phyloP scores from a whole-genome alignment of 2,329 filamentous ascomycete species.

The Podosphaera fusca region DNA sequence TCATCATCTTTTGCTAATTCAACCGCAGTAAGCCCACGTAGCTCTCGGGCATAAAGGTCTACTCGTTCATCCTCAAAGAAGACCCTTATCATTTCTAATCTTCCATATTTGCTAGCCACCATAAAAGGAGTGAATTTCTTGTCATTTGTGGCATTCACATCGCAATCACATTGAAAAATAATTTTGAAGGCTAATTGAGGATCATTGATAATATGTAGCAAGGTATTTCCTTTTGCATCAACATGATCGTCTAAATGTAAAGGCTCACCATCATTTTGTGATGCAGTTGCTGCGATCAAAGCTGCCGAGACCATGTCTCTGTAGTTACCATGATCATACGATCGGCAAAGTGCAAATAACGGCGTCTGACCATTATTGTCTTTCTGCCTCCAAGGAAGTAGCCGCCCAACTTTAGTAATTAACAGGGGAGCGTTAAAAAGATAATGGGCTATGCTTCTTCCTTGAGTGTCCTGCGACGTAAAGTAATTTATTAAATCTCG shows the following conservation, averaged over 20 bases:
- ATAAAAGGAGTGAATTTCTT: constrained; percentile 88
- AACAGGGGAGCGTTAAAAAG: constrained; percentile 74
- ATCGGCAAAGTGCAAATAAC: constrained; percentile 79
- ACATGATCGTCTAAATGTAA: constrained; percentile 83
- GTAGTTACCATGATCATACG: constrained; percentile 82
- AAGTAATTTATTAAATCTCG: constrained; percentile 44
- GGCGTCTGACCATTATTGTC: constrained; percentile 98
- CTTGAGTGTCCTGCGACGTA: constrained; percentile 54
- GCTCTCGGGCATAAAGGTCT: constrained; percentile 62
- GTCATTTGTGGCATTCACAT: constrained; percentile 88
- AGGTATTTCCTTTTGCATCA: constrained; percentile 76
- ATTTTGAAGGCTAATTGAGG: constrained; percentile 52
- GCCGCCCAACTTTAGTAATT: constrained; percentile 49
- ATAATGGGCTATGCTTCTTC: constrained; percentile 83
- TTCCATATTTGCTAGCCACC: constrained; percentile 95
- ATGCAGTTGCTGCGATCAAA: constrained; percentile 45
- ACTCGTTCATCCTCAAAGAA: constrained; percentile 75
- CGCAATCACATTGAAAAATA: constrained; percentile 68
- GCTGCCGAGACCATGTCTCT: constrained; percentile 68
- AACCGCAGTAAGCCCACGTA: constrained; percentile 75
- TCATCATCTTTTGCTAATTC: constrained; percentile 97
- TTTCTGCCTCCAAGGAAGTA: constrained; percentile 71
- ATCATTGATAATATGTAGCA: constrained; percentile 90
- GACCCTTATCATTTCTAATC: constrained; percentile 75
- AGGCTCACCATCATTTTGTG: constrained; percentile 56